Percentiles rank a stretch among this genome's conserved stretches.
These are phyloP conservation scores for Albugo candida DNA, from an alignment of 352 stramenopile genomes.

Conservation along the genomic window DNA sequence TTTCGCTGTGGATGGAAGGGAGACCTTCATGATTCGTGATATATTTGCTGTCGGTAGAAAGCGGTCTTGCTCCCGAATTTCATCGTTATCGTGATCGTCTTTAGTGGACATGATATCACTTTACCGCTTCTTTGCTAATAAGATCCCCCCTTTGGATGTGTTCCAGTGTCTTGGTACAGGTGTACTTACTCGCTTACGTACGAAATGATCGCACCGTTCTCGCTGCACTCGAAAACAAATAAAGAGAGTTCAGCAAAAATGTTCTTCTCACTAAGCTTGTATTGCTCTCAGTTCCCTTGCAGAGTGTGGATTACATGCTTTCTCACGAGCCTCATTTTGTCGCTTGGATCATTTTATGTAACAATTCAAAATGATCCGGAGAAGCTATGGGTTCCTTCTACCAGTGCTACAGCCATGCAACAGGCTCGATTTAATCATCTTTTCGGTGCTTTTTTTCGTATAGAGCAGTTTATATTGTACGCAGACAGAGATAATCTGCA, in stretches of 20 bases:
- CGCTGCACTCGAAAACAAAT: too few species aligned
- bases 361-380: conserved; percentile 59
- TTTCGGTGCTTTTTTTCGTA: conserved; percentile 72
- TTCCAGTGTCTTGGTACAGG: too few species aligned
- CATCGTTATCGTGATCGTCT: conserved; percentile 65
- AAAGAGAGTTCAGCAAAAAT: too few species aligned
- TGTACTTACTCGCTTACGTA: too few species aligned
- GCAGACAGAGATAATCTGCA: conserved; percentile 12
- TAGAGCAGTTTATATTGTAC: conserved; percentile 78
- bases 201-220: too few species aligned
- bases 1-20: conserved; percentile 94
- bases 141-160: too few species aligned
- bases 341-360: conserved; percentile 34
- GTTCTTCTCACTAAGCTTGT: too few species aligned
- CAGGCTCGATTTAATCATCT: conserved; percentile 56
- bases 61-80: conserved; percentile 91
- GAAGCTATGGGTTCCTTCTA: conserved; percentile 55
- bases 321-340: conserved; percentile 21
- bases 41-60: conserved; percentile 99
- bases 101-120: too few species aligned
- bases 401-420: conserved; percentile 34
- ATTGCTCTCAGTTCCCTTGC: too few species aligned
- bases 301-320: too few species aligned
- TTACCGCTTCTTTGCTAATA: too few species aligned
- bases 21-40: conserved; percentile 99